Percentiles rank a stretch among this genome's conserved stretches.
These are phyloP conservation scores for Colletotrichum australisinense DNA, from an alignment of 2,329 filamentous ascomycete genomes.

Conservation along the genomic window DNA sequence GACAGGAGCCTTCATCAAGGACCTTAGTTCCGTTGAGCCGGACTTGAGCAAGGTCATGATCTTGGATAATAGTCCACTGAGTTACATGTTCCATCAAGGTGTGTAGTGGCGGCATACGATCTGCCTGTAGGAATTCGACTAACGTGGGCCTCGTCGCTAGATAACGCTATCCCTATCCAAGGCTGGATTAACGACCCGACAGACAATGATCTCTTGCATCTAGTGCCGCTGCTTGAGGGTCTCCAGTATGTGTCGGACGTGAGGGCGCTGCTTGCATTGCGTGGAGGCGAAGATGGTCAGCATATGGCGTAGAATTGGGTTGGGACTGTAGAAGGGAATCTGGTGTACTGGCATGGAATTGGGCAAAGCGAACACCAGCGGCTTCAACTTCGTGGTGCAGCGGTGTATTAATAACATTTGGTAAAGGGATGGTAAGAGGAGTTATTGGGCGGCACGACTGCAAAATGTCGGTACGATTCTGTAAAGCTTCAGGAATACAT, in stretches of 20 bases:
- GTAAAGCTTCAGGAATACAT: slow-evolving; percentile 9
- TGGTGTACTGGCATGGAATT: slow-evolving; percentile 32
- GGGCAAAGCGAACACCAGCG: slow-evolving; percentile 23
- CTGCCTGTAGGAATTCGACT: background rate
- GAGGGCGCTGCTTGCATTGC: slow-evolving; percentile 86
- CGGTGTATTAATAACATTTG: slow-evolving; percentile 33
- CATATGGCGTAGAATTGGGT: slow-evolving; percentile 56
- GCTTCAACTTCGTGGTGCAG: slow-evolving; percentile 29
- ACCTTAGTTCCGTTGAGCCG: slow-evolving; percentile 94
- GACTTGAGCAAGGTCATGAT: slow-evolving; percentile 99
- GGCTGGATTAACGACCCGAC: slow-evolving; percentile 99
- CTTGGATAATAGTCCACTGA: slow-evolving; percentile 96
- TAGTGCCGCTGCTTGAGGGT: slow-evolving; percentile 92
- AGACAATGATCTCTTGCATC: slow-evolving; percentile 92
- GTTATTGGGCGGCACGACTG: background rate
- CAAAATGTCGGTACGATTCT: background rate
- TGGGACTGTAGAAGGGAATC: slow-evolving; percentile 20
- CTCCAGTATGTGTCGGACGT: slow-evolving; percentile 98
- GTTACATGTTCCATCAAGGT: slow-evolving; percentile 99
- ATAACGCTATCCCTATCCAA: slow-evolving; percentile 98
- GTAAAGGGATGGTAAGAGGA: background rate
- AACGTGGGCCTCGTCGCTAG: slow-evolving; percentile 57
- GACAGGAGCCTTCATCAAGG: slow-evolving; percentile 98
- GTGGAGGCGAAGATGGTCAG: slow-evolving; percentile 84
- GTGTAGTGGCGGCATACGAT: slow-evolving; percentile 45